Conservation (phyloP, 805 yeast species). For the Spathaspora sp. region DNA sequence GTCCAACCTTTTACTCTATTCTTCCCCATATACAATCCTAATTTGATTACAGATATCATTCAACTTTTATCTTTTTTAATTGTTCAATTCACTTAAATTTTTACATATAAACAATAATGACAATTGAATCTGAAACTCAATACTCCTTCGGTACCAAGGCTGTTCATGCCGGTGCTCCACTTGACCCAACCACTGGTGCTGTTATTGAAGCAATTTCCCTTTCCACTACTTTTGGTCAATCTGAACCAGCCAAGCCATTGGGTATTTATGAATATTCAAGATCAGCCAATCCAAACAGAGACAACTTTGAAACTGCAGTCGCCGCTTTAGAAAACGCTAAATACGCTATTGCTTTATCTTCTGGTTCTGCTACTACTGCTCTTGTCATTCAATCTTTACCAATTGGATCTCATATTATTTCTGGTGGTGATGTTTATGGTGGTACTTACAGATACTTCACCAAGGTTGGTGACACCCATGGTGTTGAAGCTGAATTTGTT, state of each 20-base stretch:
- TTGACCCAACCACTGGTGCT: conserved; percentile 75
- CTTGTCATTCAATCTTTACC: conserved; percentile 70
- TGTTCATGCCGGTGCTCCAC: conserved; percentile 76
- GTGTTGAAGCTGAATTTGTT: conserved; percentile 66
- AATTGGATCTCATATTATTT: conserved; percentile 67
- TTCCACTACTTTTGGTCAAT: conserved; percentile 82
- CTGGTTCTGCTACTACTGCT: conserved; percentile 87
- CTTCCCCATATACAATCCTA: background rate
- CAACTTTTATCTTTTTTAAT: conserved; percentile 6
- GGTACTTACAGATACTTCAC: conserved; percentile 91
- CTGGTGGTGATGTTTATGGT: conserved; percentile 85
- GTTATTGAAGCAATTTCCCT: conserved; percentile 82
- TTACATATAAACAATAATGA: conserved; percentile 22
- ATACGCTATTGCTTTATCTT: conserved; percentile 71
- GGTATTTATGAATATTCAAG: conserved; percentile 83
- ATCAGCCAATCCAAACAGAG: conserved; percentile 84
- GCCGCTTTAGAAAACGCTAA: conserved; percentile 77
- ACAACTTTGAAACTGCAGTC: conserved; percentile 71
- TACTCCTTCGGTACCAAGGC: conserved; percentile 74
- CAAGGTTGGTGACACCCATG: conserved; percentile 77
- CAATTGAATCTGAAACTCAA: conserved; percentile 27
- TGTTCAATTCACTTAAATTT: background rate
- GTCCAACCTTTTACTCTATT: conserved; percentile 14
- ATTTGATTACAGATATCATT: conserved; percentile 5
- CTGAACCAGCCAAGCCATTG: conserved; percentile 70